These are phyloP conservation scores for Melaleuca quinquenervia DNA, from an alignment of 345 rosid species.

Conservation along the genomic window DNA sequence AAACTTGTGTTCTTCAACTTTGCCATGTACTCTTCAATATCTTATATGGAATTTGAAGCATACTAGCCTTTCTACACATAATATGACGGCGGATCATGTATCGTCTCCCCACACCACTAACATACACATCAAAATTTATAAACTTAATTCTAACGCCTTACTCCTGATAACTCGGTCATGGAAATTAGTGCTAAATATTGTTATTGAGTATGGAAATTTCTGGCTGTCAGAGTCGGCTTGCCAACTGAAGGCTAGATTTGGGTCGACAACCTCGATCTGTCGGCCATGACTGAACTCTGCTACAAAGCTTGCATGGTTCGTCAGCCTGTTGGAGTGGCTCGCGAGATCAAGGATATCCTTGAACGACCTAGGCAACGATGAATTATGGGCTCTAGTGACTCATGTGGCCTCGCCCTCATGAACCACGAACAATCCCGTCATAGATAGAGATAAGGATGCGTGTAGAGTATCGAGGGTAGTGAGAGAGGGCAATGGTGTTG, in stretches of 20 bases:
- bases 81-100: too few species aligned
- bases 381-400: background rate
- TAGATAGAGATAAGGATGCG: background rate
- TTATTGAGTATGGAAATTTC: too few species aligned
- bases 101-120: too few species aligned
- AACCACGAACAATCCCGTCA: background rate
- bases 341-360: background rate
- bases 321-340: background rate
- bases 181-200: too few species aligned
- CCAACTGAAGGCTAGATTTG: background rate
- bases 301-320: background rate
- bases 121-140: too few species aligned
- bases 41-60: too few species aligned
- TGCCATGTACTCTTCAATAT: too few species aligned
- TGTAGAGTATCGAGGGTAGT: background rate
- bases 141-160: too few species aligned
- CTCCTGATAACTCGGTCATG: too few species aligned
- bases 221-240: background rate
- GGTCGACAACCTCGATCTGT: background rate
- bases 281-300: background rate
- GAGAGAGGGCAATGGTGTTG: background rate
- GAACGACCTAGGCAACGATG: background rate
- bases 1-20: too few species aligned
- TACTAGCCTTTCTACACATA: too few species aligned
- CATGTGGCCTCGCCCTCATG: background rate